These are phyloP conservation scores for Crepidotus variabilis DNA, from an alignment of 768 basidiomycete genomes.

Conservation along the genomic window DNA sequence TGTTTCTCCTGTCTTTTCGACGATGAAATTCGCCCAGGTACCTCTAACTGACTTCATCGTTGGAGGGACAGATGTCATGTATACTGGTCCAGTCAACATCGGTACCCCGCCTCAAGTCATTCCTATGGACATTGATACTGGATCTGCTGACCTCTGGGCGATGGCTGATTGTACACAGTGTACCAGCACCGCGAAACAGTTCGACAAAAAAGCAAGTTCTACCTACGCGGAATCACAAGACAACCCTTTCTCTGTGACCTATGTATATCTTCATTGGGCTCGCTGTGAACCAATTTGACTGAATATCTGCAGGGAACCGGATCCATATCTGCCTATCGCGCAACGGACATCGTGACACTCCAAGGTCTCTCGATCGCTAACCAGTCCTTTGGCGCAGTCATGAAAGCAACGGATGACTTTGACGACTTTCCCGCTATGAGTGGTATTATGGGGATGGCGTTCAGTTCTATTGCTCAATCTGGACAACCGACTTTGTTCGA, in stretches of 20 bases:
- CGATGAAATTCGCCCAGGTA: conserved; percentile 16
- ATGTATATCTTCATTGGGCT: conserved; percentile 31
- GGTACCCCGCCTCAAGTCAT: conserved; percentile 54
- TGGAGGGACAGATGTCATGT: conserved; percentile 23
- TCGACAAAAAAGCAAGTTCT: conserved; percentile 33
- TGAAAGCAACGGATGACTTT: conserved; percentile 45
- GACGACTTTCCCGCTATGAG: conserved; percentile 40
- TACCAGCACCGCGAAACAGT: conserved; percentile 26
- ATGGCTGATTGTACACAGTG: conserved; percentile 38
- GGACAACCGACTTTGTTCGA: conserved; percentile 58
- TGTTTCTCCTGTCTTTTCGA: conserved; percentile 12
- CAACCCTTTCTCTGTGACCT: conserved; percentile 34
- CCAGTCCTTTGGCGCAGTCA: conserved; percentile 58
- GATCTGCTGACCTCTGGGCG: conserved; percentile 64
- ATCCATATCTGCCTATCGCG: conserved; percentile 43
- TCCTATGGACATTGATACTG: conserved; percentile 64
- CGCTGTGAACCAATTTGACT: not conserved
- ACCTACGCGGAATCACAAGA: conserved; percentile 31
- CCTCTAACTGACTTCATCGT: conserved; percentile 21
- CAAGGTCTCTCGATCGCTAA: conserved; percentile 38
- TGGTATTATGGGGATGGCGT: conserved; percentile 62
- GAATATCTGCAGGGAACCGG: conserved; percentile 44
- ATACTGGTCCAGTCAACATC: conserved; percentile 34
- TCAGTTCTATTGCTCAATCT: conserved; percentile 48
- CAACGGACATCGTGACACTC: conserved; percentile 46